Evolutionary conservation across 2,329 filamentous ascomycete genomes (phyloP), one percentile per base, ranked within the genome.

Genomic region (Arthrobotrys entomopaga): DNA sequence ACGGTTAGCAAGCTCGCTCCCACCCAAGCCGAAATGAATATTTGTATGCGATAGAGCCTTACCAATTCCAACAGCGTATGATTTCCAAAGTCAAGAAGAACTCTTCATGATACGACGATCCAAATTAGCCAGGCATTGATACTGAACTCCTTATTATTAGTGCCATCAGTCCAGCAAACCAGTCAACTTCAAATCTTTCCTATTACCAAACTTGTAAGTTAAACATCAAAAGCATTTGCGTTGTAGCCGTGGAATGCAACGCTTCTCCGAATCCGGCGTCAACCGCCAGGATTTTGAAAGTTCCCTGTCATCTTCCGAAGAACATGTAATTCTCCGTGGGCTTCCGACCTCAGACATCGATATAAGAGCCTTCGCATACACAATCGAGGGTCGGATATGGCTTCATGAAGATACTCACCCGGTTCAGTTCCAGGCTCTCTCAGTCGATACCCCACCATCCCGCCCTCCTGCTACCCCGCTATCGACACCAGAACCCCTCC

Each of bases 341-440:
- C 29, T 34, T 34, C 29, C 29, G 29, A 34, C 29, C 10, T 34
- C 29, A 34, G 29, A 34, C 29, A 34, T 34, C 29, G 5, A 34
- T 34, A 34, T 34, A 34, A 34, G 10, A 34, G 29, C 10, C 1
- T 10, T 34, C 29, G 6, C 29, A 10, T 8, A 34, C 29, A 34
- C 10, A 7, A 5, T 10, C 6, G 29, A 34, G 29, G 29, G 10
- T 53, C n/a, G 20, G 29, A 2, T 22, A 67, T 67, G 70, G 57
- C 57, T 74, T 63, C 22, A 74, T 74, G 70, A 74, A 42, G 63
- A 74, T 64, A 74, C 70, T 74, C 43, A 74, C 54, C 10, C 63
- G 38, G 24, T 29, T 74, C 46, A 24, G 57, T 10, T 49, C 57
- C 26, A 74, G 61, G 50, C 58, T 54, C 6, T n/a, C 38, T 15